Percentiles rank a stretch among this genome's conserved stretches.
Evolutionary conservation across 106 monocot genomes (phyloP).

Genomic region (Dioscorea zingiberensis): DNA sequence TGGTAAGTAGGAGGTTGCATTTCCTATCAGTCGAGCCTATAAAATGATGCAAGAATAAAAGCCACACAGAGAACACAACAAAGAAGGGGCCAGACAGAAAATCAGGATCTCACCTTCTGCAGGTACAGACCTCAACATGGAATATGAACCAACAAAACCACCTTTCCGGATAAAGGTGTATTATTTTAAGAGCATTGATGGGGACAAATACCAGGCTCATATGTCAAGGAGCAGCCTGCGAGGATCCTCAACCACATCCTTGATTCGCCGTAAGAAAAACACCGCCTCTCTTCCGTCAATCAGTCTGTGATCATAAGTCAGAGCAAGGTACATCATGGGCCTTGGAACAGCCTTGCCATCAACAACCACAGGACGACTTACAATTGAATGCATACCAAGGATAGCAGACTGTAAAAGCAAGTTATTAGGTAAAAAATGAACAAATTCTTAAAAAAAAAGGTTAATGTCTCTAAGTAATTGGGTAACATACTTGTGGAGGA

Average conservation of each 20-base stretch:
- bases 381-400: slow-evolving; percentile 91
- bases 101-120: too few species aligned
- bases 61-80: too few species aligned
- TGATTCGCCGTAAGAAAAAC: slow-evolving; percentile 74
- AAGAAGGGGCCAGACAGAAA: too few species aligned
- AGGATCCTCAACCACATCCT: slow-evolving; percentile 92
- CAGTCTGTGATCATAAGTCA: slow-evolving; percentile 89
- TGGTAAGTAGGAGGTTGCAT: too few species aligned
- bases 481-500: slow-evolving; percentile 60
- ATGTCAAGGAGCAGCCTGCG: slow-evolving; percentile 84
- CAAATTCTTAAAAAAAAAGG: too few species aligned
- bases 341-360: slow-evolving; percentile 51
- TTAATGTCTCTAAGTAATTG: too few species aligned
- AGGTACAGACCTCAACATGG: too few species aligned
- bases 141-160: too few species aligned
- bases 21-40: too few species aligned
- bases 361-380: slow-evolving; percentile 69
- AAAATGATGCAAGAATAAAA: too few species aligned
- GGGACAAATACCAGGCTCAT: slow-evolving; percentile 10
- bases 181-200: not conserved
- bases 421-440: too few species aligned
- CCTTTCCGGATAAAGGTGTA: not conserved
- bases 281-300: slow-evolving; percentile 97
- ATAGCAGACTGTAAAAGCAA: slow-evolving; percentile 66
- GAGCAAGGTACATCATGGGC: slow-evolving; percentile 92